Evolutionary conservation across 352 stramenopile species (phyloP).

Genomic region (Nothophytophthora sp.): DNA sequence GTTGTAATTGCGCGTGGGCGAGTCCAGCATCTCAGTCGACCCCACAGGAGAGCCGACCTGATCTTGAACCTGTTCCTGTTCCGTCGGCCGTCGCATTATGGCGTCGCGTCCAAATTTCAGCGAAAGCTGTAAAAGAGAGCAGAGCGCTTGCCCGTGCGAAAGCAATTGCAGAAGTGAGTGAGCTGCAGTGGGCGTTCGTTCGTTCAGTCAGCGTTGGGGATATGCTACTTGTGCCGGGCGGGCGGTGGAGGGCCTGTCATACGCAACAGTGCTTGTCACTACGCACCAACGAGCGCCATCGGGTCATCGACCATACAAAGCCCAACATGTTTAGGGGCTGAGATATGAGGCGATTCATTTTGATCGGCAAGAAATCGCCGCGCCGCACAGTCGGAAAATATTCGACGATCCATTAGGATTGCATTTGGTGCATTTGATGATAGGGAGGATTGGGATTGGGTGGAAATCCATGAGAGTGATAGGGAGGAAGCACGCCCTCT

Average conservation of each 20-base stretch:
- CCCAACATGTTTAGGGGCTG: conserved; percentile 22
- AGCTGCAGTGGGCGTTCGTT: neutral
- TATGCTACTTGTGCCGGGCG: conserved; percentile 26
- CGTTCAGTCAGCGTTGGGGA: no score
- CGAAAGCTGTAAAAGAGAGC: no score
- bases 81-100: conserved; percentile 6
- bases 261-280: conserved; percentile 7
- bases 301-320: conserved; percentile 9
- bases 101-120: conserved; percentile 3
- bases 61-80: neutral
- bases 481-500: no score
- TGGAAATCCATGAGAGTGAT: no score
- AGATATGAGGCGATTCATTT: conserved; percentile 15
- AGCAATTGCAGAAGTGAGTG: conserved; percentile 21
- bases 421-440: conserved; percentile 10
- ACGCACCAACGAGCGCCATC: no score
- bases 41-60: conserved; percentile 7
- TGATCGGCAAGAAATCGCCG: conserved; percentile 23
- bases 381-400: conserved; percentile 2
- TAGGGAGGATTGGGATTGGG: no score
- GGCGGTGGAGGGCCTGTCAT: conserved; percentile 18
- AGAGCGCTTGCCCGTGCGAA: conserved; percentile 1
- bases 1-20: conserved; percentile 17
- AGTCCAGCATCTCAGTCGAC: conserved; percentile 14
- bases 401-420: neutral